Evolutionary conservation across 2,329 filamentous ascomycete species (phyloP).

Genomic region (Claviceps pusilla): DNA sequence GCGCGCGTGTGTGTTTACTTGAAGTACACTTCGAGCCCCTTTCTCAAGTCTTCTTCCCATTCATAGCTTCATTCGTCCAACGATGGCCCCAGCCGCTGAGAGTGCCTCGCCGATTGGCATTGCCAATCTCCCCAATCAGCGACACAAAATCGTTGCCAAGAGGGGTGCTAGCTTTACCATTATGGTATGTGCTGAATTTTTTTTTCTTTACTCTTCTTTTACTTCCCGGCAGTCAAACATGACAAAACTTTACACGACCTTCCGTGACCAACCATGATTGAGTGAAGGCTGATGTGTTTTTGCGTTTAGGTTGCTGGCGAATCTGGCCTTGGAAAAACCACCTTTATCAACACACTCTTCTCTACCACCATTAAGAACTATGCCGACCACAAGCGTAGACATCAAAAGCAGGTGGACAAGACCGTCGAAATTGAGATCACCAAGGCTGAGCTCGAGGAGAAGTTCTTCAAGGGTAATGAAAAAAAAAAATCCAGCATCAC

Average conservation of each 20-base stretch:
- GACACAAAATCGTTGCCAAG: slow-evolving; percentile 61
- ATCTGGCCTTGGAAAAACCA: slow-evolving; percentile 96
- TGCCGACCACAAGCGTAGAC: slow-evolving; percentile 97
- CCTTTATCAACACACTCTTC: slow-evolving; percentile 99
- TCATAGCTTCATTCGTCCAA: slow-evolving; percentile 14
- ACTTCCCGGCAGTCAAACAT: neutral
- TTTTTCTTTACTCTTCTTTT: too few species aligned
- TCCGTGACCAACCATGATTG: neutral
- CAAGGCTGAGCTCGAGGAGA: slow-evolving; percentile 98
- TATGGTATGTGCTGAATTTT: slow-evolving; percentile 49
- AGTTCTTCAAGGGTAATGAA: slow-evolving; percentile 93
- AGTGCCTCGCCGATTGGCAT: slow-evolving; percentile 57
- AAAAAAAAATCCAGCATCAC: neutral
- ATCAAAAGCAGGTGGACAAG: slow-evolving; percentile 99
- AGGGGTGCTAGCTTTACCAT: slow-evolving; percentile 97
- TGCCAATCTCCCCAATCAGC: slow-evolving; percentile 59
- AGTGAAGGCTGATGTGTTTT: slow-evolving; percentile 4
- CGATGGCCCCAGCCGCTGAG: slow-evolving; percentile 44
- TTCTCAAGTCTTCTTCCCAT: slow-evolving; percentile 2
- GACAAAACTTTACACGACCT: neutral
- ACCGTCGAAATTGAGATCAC: slow-evolving; percentile 99
- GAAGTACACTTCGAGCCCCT: neutral
- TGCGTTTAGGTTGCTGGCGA: slow-evolving; percentile 75
- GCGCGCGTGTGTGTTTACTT: neutral
- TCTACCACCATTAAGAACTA: slow-evolving; percentile 99